These are phyloP conservation scores for Fusarium sp. DNA, from an alignment of 2,329 filamentous ascomycete species.

Conservation along the genomic window DNA sequence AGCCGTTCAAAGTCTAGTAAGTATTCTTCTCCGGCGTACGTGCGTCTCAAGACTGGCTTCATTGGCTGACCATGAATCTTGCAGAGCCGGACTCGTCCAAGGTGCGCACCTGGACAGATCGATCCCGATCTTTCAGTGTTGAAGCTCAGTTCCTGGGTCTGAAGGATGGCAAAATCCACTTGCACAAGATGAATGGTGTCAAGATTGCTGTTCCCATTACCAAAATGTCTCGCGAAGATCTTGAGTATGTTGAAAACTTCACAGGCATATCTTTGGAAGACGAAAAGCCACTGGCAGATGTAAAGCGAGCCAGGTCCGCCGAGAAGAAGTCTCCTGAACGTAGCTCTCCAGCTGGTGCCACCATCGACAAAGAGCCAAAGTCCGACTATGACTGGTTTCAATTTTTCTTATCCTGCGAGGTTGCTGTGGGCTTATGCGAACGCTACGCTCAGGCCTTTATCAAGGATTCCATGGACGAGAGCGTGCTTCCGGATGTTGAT, in stretches of 20 bases:
- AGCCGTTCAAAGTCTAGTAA: slow-evolving; percentile 77
- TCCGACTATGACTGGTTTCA: slow-evolving; percentile 98
- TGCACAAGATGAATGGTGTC: slow-evolving; percentile 97
- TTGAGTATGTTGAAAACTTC: slow-evolving; percentile 90
- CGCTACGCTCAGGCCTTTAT: slow-evolving; percentile 90
- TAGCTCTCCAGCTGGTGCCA: slow-evolving; percentile 65
- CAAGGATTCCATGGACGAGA: slow-evolving; percentile 95
- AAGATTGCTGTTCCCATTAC: slow-evolving; percentile 96
- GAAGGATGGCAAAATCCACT: slow-evolving; percentile 94
- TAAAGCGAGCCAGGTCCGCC: slow-evolving; percentile 66
- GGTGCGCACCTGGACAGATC: slow-evolving; percentile 92
- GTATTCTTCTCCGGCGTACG: slow-evolving; percentile 46
- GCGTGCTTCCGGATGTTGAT: slow-evolving; percentile 89
- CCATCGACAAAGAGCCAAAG: slow-evolving; percentile 69
- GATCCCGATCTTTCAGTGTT: slow-evolving; percentile 95
- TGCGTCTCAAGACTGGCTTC: not conserved
- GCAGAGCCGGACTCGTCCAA: slow-evolving; percentile 84
- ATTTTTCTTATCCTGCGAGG: slow-evolving; percentile 93
- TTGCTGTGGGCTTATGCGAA: slow-evolving; percentile 92
- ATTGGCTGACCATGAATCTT: slow-evolving; percentile 22
- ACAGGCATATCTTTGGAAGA: slow-evolving; percentile 94
- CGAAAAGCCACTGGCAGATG: slow-evolving; percentile 90
- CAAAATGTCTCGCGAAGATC: slow-evolving; percentile 95
- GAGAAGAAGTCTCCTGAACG: slow-evolving; percentile 43
- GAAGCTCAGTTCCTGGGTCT: slow-evolving; percentile 96